These are phyloP conservation scores for Phaseolus lunatus DNA, from an alignment of 306 rosid genomes.

Conservation along the genomic window DNA sequence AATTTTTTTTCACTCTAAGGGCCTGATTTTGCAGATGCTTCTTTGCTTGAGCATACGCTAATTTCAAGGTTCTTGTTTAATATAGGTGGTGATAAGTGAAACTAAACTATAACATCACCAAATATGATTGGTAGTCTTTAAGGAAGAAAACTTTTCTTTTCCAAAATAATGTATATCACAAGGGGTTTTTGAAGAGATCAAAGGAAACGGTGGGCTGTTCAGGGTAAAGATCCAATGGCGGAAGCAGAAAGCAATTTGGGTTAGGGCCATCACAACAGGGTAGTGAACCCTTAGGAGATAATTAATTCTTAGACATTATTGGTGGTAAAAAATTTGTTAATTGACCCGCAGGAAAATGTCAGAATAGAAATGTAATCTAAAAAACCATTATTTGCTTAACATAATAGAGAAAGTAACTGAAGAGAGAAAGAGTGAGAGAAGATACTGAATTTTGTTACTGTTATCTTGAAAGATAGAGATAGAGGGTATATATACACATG, in stretches of 20 bases:
- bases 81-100: conserved; percentile 17
- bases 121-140: conserved; percentile 18
- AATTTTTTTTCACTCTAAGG: conserved; percentile 29
- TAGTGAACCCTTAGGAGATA: neutral
- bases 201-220: neutral
- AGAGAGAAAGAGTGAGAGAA: too few relatives aligned
- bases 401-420: too few relatives aligned
- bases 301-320: neutral
- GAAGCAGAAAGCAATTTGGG: conserved; percentile 13
- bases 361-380: conserved; percentile 12
- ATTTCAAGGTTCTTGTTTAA: conserved; percentile 30
- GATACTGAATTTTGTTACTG: too few relatives aligned
- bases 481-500: too few relatives aligned
- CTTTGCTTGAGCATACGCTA: conserved; percentile 20
- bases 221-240: neutral
- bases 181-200: neutral
- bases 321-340: neutral
- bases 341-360: conserved; percentile 1
- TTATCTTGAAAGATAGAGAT: too few relatives aligned
- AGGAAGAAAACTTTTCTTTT: neutral
- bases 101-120: conserved; percentile 21
- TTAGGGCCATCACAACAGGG: neutral
- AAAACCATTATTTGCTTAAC: neutral
- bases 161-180: neutral
- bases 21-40: conserved; percentile 24